Conservation (phyloP, 2,329 filamentous ascomycete genomes). For the Didymella pinodella region DNA sequence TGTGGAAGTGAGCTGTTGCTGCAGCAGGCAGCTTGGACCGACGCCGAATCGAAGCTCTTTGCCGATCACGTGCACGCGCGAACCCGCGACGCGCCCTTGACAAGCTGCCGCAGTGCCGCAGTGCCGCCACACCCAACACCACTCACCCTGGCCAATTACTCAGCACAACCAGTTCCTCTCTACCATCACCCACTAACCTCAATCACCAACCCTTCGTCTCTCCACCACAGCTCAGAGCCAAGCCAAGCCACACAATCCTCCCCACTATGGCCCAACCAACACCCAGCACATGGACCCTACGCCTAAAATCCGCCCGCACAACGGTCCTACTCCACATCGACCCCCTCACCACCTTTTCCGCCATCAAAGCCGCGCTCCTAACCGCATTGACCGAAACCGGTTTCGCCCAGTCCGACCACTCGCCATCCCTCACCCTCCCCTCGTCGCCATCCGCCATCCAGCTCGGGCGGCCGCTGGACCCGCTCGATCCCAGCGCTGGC, state of each 20-base stretch:
- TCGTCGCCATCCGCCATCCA: slow-evolving; percentile 49
- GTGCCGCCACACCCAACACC: background rate
- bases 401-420: slow-evolving; percentile 40
- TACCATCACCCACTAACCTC: background rate
- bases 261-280: slow-evolving; percentile 34
- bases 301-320: slow-evolving; percentile 57
- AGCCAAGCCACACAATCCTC: background rate
- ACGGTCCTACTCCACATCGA: slow-evolving; percentile 58
- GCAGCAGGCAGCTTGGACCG: background rate
- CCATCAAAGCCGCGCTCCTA: slow-evolving; percentile 54
- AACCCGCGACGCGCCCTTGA: background rate
- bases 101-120: background rate
- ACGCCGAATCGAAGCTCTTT: background rate
- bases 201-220: background rate
- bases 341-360: slow-evolving; percentile 51
- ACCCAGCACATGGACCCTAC: slow-evolving; percentile 52
- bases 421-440: slow-evolving; percentile 51
- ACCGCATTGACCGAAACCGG: slow-evolving; percentile 52
- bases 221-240: background rate
- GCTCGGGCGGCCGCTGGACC: slow-evolving; percentile 53
- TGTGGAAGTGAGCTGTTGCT: background rate
- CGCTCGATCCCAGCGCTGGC: slow-evolving; percentile 40
- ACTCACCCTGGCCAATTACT: background rate
- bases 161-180: no score
- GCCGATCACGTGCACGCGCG: background rate